A percentile compares a stretch with the other conserved stretches of the same genome.
These are phyloP conservation scores for Colletotrichum limetticola DNA, from an alignment of 2,329 filamentous ascomycete genomes.

Conservation along the genomic window DNA sequence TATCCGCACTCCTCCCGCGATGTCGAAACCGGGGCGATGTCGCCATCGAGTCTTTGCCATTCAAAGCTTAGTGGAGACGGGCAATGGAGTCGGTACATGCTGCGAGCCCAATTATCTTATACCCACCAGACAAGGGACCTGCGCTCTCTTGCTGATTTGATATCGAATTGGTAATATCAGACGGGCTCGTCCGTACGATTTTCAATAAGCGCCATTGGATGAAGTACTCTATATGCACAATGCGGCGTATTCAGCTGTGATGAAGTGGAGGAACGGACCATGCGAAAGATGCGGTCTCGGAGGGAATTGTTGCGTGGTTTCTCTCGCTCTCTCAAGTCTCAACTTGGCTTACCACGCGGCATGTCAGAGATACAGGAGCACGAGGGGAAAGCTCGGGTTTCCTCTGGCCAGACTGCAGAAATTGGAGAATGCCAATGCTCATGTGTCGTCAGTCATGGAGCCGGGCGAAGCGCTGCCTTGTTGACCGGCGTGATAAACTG, in stretches of 20 bases:
- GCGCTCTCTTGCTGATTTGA: slow-evolving; percentile 10
- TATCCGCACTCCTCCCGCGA: slow-evolving; percentile 26
- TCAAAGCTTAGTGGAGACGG: slow-evolving; percentile 34
- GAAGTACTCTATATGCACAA: not conserved
- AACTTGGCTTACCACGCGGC: not conserved
- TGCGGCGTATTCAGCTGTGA: not conserved
- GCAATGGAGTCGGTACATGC: slow-evolving; percentile 18
- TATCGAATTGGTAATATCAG: slow-evolving; percentile 1
- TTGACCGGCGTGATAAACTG: slow-evolving; percentile 17
- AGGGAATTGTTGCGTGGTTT: slow-evolving; percentile 7
- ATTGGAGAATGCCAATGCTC: slow-evolving; percentile 22
- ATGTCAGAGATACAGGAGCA: not conserved
- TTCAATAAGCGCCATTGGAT: slow-evolving; percentile 13
- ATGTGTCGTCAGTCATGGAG: slow-evolving; percentile 29
- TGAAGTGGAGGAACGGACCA: slow-evolving; percentile 10
- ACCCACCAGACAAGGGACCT: slow-evolving; percentile 4
- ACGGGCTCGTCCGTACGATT: not conserved
- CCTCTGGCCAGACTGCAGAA: not conserved
- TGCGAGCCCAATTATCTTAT: slow-evolving; percentile 27
- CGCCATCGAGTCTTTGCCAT: slow-evolving; percentile 40
- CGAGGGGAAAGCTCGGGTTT: slow-evolving; percentile 18
- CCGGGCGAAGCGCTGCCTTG: slow-evolving; percentile 23
- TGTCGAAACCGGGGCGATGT: slow-evolving; percentile 39
- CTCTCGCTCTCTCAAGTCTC: not conserved
- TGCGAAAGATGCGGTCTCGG: slow-evolving; percentile 19